Conservation (phyloP, 2,329 filamentous ascomycete species). For the Aspergillus sp. region DNA sequence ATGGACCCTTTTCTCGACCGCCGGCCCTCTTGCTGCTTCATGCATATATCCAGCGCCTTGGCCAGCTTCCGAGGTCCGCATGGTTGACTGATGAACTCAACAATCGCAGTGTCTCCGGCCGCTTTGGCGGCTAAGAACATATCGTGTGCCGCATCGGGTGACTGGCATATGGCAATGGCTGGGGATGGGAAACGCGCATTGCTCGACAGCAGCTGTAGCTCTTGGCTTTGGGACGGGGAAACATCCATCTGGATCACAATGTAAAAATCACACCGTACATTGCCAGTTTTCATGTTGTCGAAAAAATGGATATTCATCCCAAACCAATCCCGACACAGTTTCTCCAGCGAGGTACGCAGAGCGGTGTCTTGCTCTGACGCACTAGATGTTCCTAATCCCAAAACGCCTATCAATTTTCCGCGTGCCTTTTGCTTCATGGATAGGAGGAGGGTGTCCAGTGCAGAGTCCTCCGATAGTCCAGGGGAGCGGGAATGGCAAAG, state of each 20-base stretch:
- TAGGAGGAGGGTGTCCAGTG: neutral
- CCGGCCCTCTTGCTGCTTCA: slow-evolving; percentile 10
- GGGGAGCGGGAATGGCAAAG: neutral
- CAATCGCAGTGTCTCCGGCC: slow-evolving; percentile 9
- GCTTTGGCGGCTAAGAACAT: slow-evolving; percentile 9
- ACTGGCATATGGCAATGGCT: slow-evolving; percentile 26
- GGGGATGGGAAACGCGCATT: slow-evolving; percentile 7
- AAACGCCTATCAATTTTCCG: slow-evolving; percentile 14
- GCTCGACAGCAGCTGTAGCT: slow-evolving; percentile 4
- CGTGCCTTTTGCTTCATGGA: neutral
- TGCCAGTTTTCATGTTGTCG: slow-evolving; percentile 1
- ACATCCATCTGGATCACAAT: slow-evolving; percentile 13
- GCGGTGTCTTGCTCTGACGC: slow-evolving; percentile 6
- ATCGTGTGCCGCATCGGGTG: slow-evolving; percentile 15
- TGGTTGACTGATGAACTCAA: slow-evolving; percentile 32
- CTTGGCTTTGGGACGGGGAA: neutral
- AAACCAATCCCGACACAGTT: slow-evolving; percentile 18
- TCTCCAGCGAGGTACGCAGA: slow-evolving; percentile 13
- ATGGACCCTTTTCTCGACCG: neutral
- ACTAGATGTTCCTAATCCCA: slow-evolving; percentile 13
- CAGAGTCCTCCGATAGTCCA: neutral
- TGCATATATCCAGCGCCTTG: slow-evolving; percentile 20
- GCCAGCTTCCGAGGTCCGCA: slow-evolving; percentile 31
- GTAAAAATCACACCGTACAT: slow-evolving; percentile 14
- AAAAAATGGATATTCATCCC: slow-evolving; percentile 9